Conservation (phyloP, 768 basidiomycete genomes). For the Boletus pseudo-olivaceus region DNA sequence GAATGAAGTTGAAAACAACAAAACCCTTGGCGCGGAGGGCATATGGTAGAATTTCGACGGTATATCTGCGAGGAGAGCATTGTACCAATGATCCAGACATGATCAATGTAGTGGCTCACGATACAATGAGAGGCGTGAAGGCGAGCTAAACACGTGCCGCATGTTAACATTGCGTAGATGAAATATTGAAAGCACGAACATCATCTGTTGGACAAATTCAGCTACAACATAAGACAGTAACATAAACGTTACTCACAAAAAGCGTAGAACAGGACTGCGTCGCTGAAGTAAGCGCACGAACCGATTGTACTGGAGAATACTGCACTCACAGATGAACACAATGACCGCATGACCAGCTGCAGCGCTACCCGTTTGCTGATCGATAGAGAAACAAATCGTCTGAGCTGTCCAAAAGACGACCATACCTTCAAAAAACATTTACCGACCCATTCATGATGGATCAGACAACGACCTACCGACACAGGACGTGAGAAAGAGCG, state of each 20-base stretch:
- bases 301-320: neutral
- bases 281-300: neutral
- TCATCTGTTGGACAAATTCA: constrained; percentile 23
- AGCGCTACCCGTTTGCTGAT: constrained; percentile 24
- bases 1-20: constrained; percentile 36
- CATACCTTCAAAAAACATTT: constrained; percentile 39
- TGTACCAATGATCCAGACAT: neutral
- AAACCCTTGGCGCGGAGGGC: constrained; percentile 39
- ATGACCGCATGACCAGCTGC: constrained; percentile 42
- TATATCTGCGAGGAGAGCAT: constrained; percentile 26
- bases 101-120: constrained; percentile 17
- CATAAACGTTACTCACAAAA: constrained; percentile 28
- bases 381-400: constrained; percentile 35
- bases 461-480: constrained; percentile 30
- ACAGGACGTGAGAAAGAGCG: constrained; percentile 47
- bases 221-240: neutral
- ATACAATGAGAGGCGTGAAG: constrained; percentile 40
- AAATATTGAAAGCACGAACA: constrained; percentile 14
- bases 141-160: constrained; percentile 24
- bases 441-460: constrained; percentile 25
- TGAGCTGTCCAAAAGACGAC: constrained; percentile 38
- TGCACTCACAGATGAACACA: constrained; percentile 41
- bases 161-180: neutral
- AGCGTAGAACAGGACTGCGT: constrained; percentile 36
- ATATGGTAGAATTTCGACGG: constrained; percentile 43